These are phyloP conservation scores for Lactarius indigo DNA, from an alignment of 768 basidiomycete species.

Conservation along the genomic window DNA sequence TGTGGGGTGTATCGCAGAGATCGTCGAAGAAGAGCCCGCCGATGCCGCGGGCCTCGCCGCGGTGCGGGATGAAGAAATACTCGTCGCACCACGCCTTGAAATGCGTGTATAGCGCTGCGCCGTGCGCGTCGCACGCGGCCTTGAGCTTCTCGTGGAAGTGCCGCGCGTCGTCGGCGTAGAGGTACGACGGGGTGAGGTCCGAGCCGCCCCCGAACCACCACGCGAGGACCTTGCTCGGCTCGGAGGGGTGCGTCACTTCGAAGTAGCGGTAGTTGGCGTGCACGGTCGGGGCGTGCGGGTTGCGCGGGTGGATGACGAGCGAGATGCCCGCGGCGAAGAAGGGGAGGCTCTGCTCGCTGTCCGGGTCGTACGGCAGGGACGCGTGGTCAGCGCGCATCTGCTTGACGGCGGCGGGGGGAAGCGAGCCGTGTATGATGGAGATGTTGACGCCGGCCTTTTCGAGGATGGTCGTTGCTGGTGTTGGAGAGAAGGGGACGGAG, in stretches of 20 bases:
- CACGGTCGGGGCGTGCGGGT: constrained; percentile 90
- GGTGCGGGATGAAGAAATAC: constrained; percentile 92
- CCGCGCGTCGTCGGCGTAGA: constrained; percentile 79
- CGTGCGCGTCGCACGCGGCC: constrained; percentile 70
- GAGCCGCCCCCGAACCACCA: constrained; percentile 99
- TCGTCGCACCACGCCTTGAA: constrained; percentile 98
- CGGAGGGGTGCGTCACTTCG: constrained; percentile 56
- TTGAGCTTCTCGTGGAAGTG: constrained; percentile 86
- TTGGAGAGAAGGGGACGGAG: constrained; percentile 39
- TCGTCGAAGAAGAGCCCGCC: constrained; percentile 99
- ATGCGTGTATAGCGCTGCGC: constrained; percentile 59
- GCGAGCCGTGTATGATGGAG: constrained; percentile 81
- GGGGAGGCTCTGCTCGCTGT: constrained; percentile 62
- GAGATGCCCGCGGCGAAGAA: constrained; percentile 94
- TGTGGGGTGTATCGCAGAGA: constrained; percentile 62
- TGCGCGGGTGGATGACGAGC: constrained; percentile 90
- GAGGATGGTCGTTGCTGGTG: constrained; percentile 47
- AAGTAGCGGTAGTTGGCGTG: constrained; percentile 99
- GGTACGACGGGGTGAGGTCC: constrained; percentile 91
- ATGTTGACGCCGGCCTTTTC: constrained; percentile 98
- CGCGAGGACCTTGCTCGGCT: constrained; percentile 53
- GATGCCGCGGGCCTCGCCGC: constrained; percentile 80
- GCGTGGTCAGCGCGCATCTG: constrained; percentile 95
- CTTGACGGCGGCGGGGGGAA: constrained; percentile 85
- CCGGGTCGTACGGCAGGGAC: constrained; percentile 60